Evolutionary conservation across 208 protist species (phyloP).

Genomic region (Leishmania lainsoni): DNA sequence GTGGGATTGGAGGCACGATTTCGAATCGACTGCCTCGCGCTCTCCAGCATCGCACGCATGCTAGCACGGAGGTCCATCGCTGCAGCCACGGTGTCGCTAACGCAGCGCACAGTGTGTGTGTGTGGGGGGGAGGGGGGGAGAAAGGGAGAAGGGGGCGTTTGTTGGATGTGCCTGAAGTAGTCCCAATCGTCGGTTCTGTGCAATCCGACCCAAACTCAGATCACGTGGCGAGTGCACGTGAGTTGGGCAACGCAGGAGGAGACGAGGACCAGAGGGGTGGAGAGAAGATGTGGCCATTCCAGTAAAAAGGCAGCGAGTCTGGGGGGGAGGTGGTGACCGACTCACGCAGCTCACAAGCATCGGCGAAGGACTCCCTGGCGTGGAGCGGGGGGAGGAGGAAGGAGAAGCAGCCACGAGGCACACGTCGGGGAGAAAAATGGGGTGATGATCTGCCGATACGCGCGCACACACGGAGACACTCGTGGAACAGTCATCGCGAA

Average conservation of each 20-base stretch:
- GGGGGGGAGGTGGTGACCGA: neutral
- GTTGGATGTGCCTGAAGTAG: too few relatives aligned
- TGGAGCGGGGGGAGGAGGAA: constrained; percentile 2
- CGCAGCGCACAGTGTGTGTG: neutral
- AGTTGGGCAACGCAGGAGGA: neutral
- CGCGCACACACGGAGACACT: neutral
- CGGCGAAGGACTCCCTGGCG: neutral
- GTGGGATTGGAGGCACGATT: constrained; percentile 31
- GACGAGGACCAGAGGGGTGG: neutral
- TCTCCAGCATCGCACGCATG: constrained; percentile 40
- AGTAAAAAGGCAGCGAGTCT: neutral
- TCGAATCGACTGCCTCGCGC: constrained; percentile 30
- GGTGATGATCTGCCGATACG: neutral
- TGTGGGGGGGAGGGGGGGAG: neutral
- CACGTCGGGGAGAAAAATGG: neutral
- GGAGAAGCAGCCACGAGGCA: neutral
- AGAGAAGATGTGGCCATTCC: neutral
- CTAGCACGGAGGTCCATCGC: constrained; percentile 27
- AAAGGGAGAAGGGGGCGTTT: neutral
- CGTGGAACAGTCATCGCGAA: neutral
- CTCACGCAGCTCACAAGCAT: neutral
- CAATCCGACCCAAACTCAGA: neutral
- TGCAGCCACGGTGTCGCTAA: neutral
- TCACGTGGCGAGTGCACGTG: neutral
- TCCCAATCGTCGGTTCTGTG: neutral